A percentile compares a stretch with the other conserved stretches of the same genome.
These are phyloP conservation scores for Ganoderma sinense DNA, from an alignment of 1,284 basidiomycete genomes.

Conservation along the genomic window DNA sequence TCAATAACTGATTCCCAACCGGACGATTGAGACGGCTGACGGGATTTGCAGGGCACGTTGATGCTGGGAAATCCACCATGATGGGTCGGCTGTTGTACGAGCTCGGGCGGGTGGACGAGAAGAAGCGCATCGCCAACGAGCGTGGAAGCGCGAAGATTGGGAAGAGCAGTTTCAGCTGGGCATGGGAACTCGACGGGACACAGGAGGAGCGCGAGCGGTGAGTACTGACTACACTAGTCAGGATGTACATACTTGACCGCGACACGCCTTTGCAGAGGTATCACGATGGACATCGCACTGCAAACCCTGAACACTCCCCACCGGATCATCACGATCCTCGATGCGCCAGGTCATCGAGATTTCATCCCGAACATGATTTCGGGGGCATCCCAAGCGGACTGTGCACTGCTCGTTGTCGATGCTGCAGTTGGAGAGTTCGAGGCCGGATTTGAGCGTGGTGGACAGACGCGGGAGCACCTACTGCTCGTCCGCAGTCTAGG, in stretches of 20 bases:
- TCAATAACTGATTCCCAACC: conserved; percentile 10
- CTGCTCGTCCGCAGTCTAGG: conserved; percentile 93
- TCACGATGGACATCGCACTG: conserved; percentile 97
- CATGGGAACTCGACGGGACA: conserved; percentile 96
- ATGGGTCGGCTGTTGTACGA: conserved; percentile 97
- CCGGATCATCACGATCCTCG: conserved; percentile 89
- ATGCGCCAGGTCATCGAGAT: conserved; percentile 97
- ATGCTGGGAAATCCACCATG: conserved; percentile 97
- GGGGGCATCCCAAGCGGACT: conserved; percentile 96
- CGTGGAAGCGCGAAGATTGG: conserved; percentile 91
- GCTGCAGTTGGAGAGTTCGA: conserved; percentile 93
- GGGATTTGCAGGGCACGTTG: conserved; percentile 83
- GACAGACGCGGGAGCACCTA: conserved; percentile 97
- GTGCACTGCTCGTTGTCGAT: conserved; percentile 95
- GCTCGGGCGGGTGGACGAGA: conserved; percentile 88
- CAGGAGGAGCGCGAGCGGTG: conserved; percentile 93
- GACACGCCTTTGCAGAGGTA: conserved; percentile 66
- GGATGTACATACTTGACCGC: background rate
- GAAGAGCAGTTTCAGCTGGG: conserved; percentile 96
- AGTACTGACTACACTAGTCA: conserved; percentile 28
- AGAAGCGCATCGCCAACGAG: conserved; percentile 86
- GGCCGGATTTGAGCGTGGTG: conserved; percentile 92
- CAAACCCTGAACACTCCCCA: conserved; percentile 84
- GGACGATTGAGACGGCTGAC: background rate
- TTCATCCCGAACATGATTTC: conserved; percentile 99